Conservation (phyloP, 345 rosid genomes). For the Hibiscus tridactylites region DNA sequence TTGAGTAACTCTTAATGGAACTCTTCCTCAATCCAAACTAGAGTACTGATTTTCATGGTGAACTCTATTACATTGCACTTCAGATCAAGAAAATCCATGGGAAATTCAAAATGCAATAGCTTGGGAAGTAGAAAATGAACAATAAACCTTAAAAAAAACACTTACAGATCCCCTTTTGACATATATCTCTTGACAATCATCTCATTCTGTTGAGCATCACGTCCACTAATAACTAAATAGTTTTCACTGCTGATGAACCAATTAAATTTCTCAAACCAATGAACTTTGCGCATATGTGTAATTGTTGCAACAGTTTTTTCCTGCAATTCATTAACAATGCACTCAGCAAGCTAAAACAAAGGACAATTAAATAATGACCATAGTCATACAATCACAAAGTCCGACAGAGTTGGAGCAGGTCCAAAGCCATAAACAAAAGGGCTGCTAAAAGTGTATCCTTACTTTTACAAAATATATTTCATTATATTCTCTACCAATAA, state of each 20-base stretch:
- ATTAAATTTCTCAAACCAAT: constrained; percentile 98
- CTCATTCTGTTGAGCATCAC: constrained; percentile 98
- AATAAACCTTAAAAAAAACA: constrained; percentile 4
- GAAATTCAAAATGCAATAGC: constrained; percentile 2
- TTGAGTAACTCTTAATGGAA: not conserved
- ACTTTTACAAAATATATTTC: not conserved
- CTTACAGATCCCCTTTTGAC: constrained; percentile 98
- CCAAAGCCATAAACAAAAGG: not conserved
- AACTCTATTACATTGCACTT: not conserved
- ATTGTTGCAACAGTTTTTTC: constrained; percentile 84
- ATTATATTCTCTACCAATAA: not conserved
- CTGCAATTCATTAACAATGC: constrained; percentile 28
- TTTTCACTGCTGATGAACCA: constrained; percentile 99
- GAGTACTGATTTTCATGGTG: not conserved
- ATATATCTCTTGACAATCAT: constrained; percentile 95
- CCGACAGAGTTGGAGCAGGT: not conserved
- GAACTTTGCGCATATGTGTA: constrained; percentile 91
- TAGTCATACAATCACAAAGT: not conserved
- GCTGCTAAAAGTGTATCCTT: not conserved
- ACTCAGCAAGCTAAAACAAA: not conserved
- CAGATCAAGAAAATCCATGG: not conserved
- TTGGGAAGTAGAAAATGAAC: not conserved
- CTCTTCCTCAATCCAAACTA: not conserved
- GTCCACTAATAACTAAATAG: constrained; percentile 87
- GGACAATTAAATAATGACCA: not conserved